These are phyloP conservation scores for Penicillium sp. DNA, from an alignment of 2,329 filamentous ascomycete genomes.

Conservation along the genomic window DNA sequence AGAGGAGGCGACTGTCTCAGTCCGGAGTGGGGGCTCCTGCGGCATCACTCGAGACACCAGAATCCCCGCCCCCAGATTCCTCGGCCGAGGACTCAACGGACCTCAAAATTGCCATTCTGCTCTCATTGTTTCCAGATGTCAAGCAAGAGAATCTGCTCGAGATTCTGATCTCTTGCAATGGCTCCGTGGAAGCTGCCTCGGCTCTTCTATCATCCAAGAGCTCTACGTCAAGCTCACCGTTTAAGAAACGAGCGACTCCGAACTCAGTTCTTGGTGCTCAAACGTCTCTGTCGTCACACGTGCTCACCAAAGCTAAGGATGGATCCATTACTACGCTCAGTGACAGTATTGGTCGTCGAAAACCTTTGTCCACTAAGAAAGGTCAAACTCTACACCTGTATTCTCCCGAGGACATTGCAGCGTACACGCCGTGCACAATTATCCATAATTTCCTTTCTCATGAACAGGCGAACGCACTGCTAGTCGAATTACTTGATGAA, in stretches of 20 bases:
- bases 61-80: constrained; percentile 10
- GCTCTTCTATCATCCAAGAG: constrained; percentile 51
- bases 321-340: constrained; percentile 21
- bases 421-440: constrained; percentile 85
- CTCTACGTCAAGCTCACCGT: constrained; percentile 5
- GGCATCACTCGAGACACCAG: neutral
- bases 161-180: constrained; percentile 73
- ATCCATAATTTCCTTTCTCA: constrained; percentile 84
- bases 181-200: constrained; percentile 69
- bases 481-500: constrained; percentile 75
- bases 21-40: neutral
- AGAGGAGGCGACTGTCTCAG: constrained; percentile 32
- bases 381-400: constrained; percentile 84
- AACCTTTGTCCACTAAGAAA: constrained; percentile 63
- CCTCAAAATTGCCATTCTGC: constrained; percentile 79
- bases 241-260: constrained; percentile 40
- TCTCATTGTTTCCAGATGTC: constrained; percentile 70
- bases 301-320: constrained; percentile 46
- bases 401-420: constrained; percentile 75
- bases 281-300: constrained; percentile 61
- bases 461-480: constrained; percentile 70
- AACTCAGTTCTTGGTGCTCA: constrained; percentile 56
- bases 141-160: constrained; percentile 73
- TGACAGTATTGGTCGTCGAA: constrained; percentile 3
- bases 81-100: constrained; percentile 77